These are phyloP conservation scores for Tubosaeta brunneosetosa DNA, from an alignment of 768 basidiomycete genomes.

Conservation along the genomic window DNA sequence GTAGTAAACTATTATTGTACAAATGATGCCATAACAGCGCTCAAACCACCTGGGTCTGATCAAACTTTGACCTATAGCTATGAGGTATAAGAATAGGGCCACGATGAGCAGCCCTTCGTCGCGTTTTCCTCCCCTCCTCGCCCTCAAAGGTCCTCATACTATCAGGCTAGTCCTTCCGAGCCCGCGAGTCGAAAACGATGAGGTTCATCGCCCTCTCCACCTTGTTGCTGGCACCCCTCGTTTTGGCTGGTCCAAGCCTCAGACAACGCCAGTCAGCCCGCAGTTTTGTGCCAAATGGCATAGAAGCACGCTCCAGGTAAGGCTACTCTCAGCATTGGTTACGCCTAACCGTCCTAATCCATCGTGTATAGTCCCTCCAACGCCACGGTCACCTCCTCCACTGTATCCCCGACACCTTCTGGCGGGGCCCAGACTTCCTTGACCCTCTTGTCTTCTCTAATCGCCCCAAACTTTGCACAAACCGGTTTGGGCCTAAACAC, in stretches of 20 bases:
- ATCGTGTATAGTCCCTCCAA: slow-evolving; percentile 10
- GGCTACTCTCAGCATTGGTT: slow-evolving; percentile 4
- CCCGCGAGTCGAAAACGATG: slow-evolving; percentile 23
- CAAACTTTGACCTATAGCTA: background rate
- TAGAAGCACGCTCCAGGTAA: slow-evolving; percentile 40
- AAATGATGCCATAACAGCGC: background rate
- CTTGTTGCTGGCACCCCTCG: slow-evolving; percentile 23
- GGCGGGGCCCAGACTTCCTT: slow-evolving; percentile 23
- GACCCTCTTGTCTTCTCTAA: slow-evolving; percentile 44
- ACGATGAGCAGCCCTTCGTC: background rate
- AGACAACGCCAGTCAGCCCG: slow-evolving; percentile 22
- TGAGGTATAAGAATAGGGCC: background rate
- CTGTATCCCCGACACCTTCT: background rate
- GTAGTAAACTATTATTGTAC: too few relatives aligned
- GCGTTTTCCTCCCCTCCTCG: background rate
- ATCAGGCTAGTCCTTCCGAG: background rate
- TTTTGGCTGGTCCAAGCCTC: slow-evolving; percentile 35
- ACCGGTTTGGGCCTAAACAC: slow-evolving; percentile 38
- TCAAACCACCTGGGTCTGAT: background rate
- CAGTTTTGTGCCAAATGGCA: slow-evolving; percentile 35
- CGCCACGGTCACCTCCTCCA: background rate
- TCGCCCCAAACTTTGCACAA: slow-evolving; percentile 52
- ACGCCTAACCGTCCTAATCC: background rate
- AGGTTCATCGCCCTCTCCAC: slow-evolving; percentile 37
- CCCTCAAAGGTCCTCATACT: slow-evolving; percentile 2